Evolutionary conservation across 768 basidiomycete species (phyloP), one percentile per base, ranked within the genome.

Genomic region (Rhizopogon vulgaris): DNA sequence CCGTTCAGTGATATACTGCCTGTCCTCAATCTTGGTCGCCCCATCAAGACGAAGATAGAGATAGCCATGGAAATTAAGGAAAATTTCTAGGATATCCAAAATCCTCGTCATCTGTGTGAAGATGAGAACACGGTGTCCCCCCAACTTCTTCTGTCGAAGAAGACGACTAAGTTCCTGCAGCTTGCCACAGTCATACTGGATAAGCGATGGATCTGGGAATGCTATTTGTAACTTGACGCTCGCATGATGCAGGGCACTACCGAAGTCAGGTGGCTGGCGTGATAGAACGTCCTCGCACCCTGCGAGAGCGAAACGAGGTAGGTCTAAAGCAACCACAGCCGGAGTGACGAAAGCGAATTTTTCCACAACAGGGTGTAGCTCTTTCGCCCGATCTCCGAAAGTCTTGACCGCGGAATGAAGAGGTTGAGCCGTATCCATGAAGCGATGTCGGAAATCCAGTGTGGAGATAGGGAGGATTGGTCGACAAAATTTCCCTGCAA

Each of bases 101-200:
- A 98, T 85, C 54, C 79, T 78, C 28, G 94, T 95, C 94, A 97
- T 97, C 62, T 98, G 94, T 0, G 94, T 97, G 69, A 98, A 98
- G 56, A 98, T 94, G 42, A 98, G 76, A 24, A 90, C 78, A 6
- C 94, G 87, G 64, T 96, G 94, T 0, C 93, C 92, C 6, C 83
- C 91, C 0, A 83, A 80, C 63, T 94, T 92, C 68, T 83, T 88
- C 66, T 89, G 81, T 41, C 90, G 82, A 9, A 98, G 74, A 25
- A 98, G 73, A 24, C 71, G 72, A n/a, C 83, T 79, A 7, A 98
- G 79, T 52, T 84, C 79, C 61, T 96, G 94, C 11, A 98, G 78
- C 63, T 98, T 98, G 41, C 94, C 94, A 61, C 94, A 96, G 66
- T 98, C 94, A 65, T 93, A 96, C 63, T 96, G 94, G 6, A 96